These are phyloP conservation scores for Colletotrichum neosansevieriae DNA, from an alignment of 2,329 filamentous ascomycete species.

Conservation along the genomic window DNA sequence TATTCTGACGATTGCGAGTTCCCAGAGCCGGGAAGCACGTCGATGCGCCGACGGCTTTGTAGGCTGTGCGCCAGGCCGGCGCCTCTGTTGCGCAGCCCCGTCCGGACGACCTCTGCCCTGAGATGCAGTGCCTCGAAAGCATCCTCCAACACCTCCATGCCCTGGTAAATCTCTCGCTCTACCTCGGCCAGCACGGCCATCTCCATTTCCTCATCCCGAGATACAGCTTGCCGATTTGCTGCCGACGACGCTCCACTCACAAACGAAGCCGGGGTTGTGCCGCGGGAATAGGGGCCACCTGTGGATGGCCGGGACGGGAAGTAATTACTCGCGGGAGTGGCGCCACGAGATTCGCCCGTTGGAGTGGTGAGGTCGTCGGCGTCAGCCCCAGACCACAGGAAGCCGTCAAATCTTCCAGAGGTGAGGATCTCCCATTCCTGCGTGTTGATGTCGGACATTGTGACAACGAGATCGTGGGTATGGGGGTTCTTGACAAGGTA, in stretches of 20 bases:
- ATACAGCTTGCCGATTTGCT: slow-evolving; percentile 72
- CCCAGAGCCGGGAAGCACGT: slow-evolving; percentile 64
- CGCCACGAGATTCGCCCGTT: slow-evolving; percentile 61
- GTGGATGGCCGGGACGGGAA: slow-evolving; percentile 50
- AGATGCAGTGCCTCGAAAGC: slow-evolving; percentile 93
- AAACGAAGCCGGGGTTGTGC: slow-evolving; percentile 69
- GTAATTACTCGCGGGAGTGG: slow-evolving; percentile 65
- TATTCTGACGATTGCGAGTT: slow-evolving; percentile 59
- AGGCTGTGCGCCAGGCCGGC: slow-evolving; percentile 78
- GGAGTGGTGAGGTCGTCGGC: slow-evolving; percentile 57
- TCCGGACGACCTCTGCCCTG: slow-evolving; percentile 84
- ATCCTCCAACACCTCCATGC: slow-evolving; percentile 95
- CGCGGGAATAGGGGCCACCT: slow-evolving; percentile 65
- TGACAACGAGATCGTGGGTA: slow-evolving; percentile 88
- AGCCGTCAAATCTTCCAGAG: slow-evolving; percentile 94
- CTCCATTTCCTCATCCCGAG: slow-evolving; percentile 93
- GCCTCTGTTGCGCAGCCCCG: slow-evolving; percentile 82
- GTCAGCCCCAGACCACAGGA: slow-evolving; percentile 93
- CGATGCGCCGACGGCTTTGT: slow-evolving; percentile 69
- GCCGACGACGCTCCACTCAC: slow-evolving; percentile 68
- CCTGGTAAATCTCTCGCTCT: slow-evolving; percentile 90
- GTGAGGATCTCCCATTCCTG: slow-evolving; percentile 98
- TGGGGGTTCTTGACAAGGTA: slow-evolving; percentile 86
- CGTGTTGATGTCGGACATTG: slow-evolving; percentile 86
- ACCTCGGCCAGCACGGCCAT: slow-evolving; percentile 91